Evolutionary conservation across 148 eudicot genomes (phyloP).

Genomic region (Linanthus parryae): DNA sequence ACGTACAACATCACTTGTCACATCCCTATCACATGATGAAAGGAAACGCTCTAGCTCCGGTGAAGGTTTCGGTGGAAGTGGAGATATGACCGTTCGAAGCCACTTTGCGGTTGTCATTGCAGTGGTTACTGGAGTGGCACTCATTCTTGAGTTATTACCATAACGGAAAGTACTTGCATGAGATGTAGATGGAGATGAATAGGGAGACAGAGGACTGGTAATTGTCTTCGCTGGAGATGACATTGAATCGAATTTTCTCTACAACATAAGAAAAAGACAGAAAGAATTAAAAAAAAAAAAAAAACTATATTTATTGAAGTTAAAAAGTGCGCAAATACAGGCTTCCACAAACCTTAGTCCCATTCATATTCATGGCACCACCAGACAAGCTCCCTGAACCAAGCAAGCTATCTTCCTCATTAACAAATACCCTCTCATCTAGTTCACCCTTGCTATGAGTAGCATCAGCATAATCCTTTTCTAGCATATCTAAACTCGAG

Average conservation of each 20-base stretch:
- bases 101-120: slow-evolving; percentile 99
- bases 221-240: slow-evolving; percentile 82
- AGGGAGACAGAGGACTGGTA: slow-evolving; percentile 66
- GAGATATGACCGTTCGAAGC: slow-evolving; percentile 76
- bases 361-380: slow-evolving; percentile 53
- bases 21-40: slow-evolving; percentile 65
- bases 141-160: slow-evolving; percentile 29
- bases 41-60: slow-evolving; percentile 59
- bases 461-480: slow-evolving; percentile 75
- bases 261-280: slow-evolving; percentile 10
- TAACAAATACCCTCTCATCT: slow-evolving; percentile 82
- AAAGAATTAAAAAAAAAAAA: neutral
- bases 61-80: slow-evolving; percentile 83
- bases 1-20: slow-evolving; percentile 55
- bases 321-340: neutral
- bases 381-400: slow-evolving; percentile 92
- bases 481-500: slow-evolving; percentile 48
- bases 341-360: slow-evolving; percentile 52
- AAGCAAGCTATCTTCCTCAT: slow-evolving; percentile 79
- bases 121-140: slow-evolving; percentile 91
- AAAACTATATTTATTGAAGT: neutral
- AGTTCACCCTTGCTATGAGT: slow-evolving; percentile 58
- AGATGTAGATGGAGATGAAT: slow-evolving; percentile 53
- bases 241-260: slow-evolving; percentile 64
- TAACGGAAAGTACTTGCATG: slow-evolving; percentile 27